Base-by-base conservation (phyloP, 306 rosid genomes). In the Mimosa bimucronata region DNA sequence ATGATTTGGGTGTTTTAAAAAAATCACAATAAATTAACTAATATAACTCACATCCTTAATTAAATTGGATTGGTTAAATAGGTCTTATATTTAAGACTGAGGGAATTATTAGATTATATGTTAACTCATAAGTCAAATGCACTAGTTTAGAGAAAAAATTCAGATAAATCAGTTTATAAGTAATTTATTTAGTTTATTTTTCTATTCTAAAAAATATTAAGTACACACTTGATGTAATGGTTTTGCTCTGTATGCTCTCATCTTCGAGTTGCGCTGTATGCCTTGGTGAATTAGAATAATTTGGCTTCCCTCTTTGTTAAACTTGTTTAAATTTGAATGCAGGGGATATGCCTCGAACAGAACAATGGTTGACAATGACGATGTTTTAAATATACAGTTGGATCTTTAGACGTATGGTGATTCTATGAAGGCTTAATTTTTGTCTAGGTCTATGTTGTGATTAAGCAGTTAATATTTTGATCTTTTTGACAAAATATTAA, bases 211-310 rank as follows among this genome's bases (percentile, higher is more conserved):
- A n/a, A n/a, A n/a, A n/a, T n/a, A n/a, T n/a, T n/a, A n/a, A n/a
- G n/a, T n/a, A n/a, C n/a, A n/a, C n/a, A n/a, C n/a, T n/a, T n/a
- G n/a, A n/a, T n/a, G n/a, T n/a, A 8, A 9, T 55, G 7, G 37
- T 28, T 26, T 60, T 60, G 34, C 37, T 26, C 34, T 5, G 2
- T 12, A 15, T 66, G 48, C 34, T 77, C 13, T 19, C 4, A 76
- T 66, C 48, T 25, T 71, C 30, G n/a, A 31, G 48, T 30, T 66
- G 31, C 8, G 45, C 41, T 76, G 74, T 69, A 61, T 75, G 52
- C 31, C 3, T 30, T 26, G 45, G 34, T n/a, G 50, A 52, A 55
- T 7, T 38, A 13, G 71, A 67, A n/a, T 67, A 67, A n/a, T 37
- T 38, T 38, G 30, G 16, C 9, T 37, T 14, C 18, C 48, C 19